These are phyloP conservation scores for Coprinopsis sp. DNA, from an alignment of 768 basidiomycete genomes.

Conservation along the genomic window DNA sequence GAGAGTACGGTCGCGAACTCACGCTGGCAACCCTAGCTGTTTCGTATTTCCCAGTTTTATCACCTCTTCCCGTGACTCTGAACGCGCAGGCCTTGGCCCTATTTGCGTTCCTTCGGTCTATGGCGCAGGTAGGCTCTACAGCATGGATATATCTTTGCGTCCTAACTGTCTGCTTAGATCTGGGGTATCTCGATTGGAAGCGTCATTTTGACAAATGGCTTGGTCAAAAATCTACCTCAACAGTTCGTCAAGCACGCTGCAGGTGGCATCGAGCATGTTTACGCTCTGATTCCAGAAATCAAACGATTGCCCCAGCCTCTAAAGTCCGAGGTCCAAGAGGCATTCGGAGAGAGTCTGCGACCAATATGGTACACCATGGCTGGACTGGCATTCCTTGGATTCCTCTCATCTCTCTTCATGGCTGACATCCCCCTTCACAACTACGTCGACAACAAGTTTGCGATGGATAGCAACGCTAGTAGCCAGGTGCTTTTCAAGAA, in stretches of 20 bases:
- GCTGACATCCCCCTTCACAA: slow-evolving; percentile 27
- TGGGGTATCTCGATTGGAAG: slow-evolving; percentile 51
- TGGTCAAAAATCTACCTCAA: slow-evolving; percentile 37
- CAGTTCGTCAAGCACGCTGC: slow-evolving; percentile 33
- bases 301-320: slow-evolving; percentile 29
- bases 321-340: slow-evolving; percentile 29
- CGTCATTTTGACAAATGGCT: slow-evolving; percentile 48
- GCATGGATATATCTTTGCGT: not conserved
- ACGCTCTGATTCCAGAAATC: slow-evolving; percentile 41
- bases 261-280: slow-evolving; percentile 34
- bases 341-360: slow-evolving; percentile 36
- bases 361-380: slow-evolving; percentile 41
- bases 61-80: slow-evolving; percentile 34
- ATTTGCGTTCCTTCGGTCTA: slow-evolving; percentile 34
- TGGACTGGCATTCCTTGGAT: slow-evolving; percentile 33
- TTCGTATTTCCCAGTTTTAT: slow-evolving; percentile 40
- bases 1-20: not conserved
- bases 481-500: too few relatives aligned
- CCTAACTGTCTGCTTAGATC: slow-evolving; percentile 22
- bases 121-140: slow-evolving; percentile 24
- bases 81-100: slow-evolving; percentile 42
- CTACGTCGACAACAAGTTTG: slow-evolving; percentile 27
- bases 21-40: not conserved
- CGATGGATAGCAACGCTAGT: slow-evolving; percentile 14
- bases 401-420: slow-evolving; percentile 30